Evolutionary conservation across 768 basidiomycete genomes (phyloP).

Genomic region (Leccinum incarnatum): DNA sequence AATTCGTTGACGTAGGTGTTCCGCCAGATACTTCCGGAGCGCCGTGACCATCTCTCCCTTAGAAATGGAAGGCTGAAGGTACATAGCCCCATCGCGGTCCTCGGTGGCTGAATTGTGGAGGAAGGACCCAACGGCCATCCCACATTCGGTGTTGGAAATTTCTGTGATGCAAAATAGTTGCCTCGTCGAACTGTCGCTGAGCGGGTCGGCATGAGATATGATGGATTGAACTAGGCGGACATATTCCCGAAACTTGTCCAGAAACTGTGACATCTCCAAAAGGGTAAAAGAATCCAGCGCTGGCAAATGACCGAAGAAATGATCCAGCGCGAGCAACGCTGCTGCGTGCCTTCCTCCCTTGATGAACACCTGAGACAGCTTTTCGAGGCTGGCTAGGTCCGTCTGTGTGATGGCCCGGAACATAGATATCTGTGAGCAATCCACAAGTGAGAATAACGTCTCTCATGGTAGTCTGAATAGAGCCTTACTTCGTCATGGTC

Average conservation of each 20-base stretch:
- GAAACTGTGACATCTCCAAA: slow-evolving; percentile 15
- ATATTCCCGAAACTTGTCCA: slow-evolving; percentile 6
- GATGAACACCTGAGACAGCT: slow-evolving; percentile 33
- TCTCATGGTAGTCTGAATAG: neutral
- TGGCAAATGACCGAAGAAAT: slow-evolving; percentile 7
- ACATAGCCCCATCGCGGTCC: neutral
- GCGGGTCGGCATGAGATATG: slow-evolving; percentile 7
- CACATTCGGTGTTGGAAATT: slow-evolving; percentile 9
- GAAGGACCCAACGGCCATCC: slow-evolving; percentile 6
- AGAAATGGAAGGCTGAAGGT: slow-evolving; percentile 3
- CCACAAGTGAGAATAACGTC: neutral
- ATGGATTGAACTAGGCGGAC: slow-evolving; percentile 3
- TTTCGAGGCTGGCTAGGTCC: slow-evolving; percentile 27
- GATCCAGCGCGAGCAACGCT: slow-evolving; percentile 10
- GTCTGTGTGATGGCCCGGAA: slow-evolving; percentile 32
- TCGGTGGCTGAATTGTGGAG: neutral
- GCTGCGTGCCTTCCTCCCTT: neutral
- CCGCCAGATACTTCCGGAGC: slow-evolving; percentile 26
- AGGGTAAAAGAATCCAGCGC: slow-evolving; percentile 20
- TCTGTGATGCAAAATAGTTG: slow-evolving; percentile 26
- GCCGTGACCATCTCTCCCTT: slow-evolving; percentile 19
- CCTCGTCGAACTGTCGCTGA: slow-evolving; percentile 18
- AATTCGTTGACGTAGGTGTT: slow-evolving; percentile 30
- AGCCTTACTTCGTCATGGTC: slow-evolving; percentile 14
- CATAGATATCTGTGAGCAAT: slow-evolving; percentile 21